phyloP scores from a whole-genome alignment of 148 eudicot genomes.

The Fagopyrum tataricum region DNA sequence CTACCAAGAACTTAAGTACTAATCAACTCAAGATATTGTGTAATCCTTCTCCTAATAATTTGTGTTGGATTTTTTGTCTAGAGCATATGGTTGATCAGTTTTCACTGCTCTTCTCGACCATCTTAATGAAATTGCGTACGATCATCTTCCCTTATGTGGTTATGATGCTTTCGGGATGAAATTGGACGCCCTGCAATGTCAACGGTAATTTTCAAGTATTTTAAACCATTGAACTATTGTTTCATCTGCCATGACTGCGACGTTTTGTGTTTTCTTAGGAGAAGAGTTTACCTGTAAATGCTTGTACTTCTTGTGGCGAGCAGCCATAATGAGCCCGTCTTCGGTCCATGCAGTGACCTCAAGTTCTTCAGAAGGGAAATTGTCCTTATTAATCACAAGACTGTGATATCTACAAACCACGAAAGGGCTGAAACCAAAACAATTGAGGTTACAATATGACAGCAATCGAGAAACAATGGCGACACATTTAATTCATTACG shows the following conservation, averaged over 20 bases:
- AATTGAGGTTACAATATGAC: no score
- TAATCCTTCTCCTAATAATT: no score
- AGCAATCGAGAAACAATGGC: not conserved
- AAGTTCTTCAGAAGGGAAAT: slow-evolving; percentile 73
- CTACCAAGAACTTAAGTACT: not conserved
- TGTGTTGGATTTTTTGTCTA: not conserved
- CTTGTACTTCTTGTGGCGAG: slow-evolving; percentile 69
- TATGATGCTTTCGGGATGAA: slow-evolving; percentile 97
- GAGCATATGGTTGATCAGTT: not conserved
- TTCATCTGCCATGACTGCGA: not conserved
- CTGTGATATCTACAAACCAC: slow-evolving; percentile 97
- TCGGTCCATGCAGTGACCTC: slow-evolving; percentile 99
- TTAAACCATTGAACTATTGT: no score
- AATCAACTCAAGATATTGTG: not conserved
- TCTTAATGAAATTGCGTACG: slow-evolving; percentile 61
- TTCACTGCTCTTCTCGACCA: slow-evolving; percentile 36
- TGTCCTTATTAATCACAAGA: slow-evolving; percentile 83
- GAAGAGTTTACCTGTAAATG: slow-evolving; percentile 59
- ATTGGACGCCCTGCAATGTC: slow-evolving; percentile 78
- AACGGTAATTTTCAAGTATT: no score
- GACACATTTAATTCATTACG: no score
- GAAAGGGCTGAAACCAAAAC: slow-evolving; percentile 58
- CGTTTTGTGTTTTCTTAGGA: not conserved
- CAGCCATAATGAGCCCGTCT: slow-evolving; percentile 96
- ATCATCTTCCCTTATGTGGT: slow-evolving; percentile 81